Conservation (phyloP, 306 rosid species). For the Dryas octopetala region DNA sequence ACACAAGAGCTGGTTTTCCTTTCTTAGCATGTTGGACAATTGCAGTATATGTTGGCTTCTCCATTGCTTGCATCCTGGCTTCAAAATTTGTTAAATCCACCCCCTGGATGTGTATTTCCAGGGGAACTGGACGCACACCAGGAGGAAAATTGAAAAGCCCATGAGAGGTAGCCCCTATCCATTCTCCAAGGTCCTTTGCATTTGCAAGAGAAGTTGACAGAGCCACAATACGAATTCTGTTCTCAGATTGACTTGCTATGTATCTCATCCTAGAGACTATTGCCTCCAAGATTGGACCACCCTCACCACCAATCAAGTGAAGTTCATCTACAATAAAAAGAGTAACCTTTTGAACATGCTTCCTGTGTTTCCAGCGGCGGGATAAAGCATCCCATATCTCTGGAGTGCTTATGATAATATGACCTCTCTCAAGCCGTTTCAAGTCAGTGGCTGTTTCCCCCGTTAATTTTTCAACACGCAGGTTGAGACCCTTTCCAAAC, state of each 20-base stretch:
- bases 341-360: constrained; percentile 74
- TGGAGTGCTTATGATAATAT: constrained; percentile 78
- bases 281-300: constrained; percentile 77
- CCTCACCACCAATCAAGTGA: constrained; percentile 85
- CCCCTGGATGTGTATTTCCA: constrained; percentile 82
- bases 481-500: constrained; percentile 60
- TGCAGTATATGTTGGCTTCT: constrained; percentile 73
- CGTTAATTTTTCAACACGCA: constrained; percentile 67
- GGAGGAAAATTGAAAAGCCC: constrained; percentile 90
- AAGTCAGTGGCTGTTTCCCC: constrained; percentile 75
- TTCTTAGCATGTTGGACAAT: constrained; percentile 77
- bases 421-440: constrained; percentile 75
- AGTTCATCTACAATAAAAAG: constrained; percentile 81
- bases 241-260: constrained; percentile 72
- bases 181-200: constrained; percentile 85
- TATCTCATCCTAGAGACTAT: constrained; percentile 85
- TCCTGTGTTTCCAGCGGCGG: constrained; percentile 86
- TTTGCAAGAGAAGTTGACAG: constrained; percentile 85
- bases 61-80: constrained; percentile 95
- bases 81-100: constrained; percentile 77
- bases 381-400: constrained; percentile 94
- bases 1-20: constrained; percentile 74
- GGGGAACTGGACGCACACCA: constrained; percentile 82
- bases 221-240: constrained; percentile 85
- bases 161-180: constrained; percentile 89